Base-by-base conservation (phyloP, 352 stramenopile species). In the Thalassiosira ordinaria region DNA sequence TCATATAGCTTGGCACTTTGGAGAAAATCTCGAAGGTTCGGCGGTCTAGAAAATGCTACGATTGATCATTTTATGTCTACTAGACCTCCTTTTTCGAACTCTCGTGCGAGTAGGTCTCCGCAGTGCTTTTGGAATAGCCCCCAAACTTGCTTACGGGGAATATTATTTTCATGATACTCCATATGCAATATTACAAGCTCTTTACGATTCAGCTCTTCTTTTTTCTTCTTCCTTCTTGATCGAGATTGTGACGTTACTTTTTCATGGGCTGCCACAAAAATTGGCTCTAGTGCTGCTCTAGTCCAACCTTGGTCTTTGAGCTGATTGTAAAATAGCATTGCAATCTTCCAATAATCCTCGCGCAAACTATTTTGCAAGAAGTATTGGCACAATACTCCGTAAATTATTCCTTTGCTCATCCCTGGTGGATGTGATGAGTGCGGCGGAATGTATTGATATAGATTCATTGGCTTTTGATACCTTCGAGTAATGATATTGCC, bases 381-480 rank as follows among this genome's bases (percentile, higher is more conserved):
- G 24, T 61, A 61, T 31, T 20, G 8, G 7, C 8, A 1, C 6
- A 74, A 8, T 39, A 60, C 16, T 3, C 74, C 59, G 53, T 37
- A 64, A 20, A 83, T 82, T 9, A 67, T 62, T 8, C 74, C 65
- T 57, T 73, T 69, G 13, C 73, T 67, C 24, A 65, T 55, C 1
- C 60, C 24, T 18, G 29, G 67, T 9, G 57, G 18, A 35, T 82
- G 74, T 11, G 74, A 57, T 16, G 67, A 83, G 1, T 46, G 20
- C 13, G 56, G 46, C 1, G 62, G 26, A 9, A 79, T 46, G 18
- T 79, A 79, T 2, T 63, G 67, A 18, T 79, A 79, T 39, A 76
- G 51, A 47, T 73, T 78, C 0, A 73, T 61, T 53, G 37, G 29
- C 56, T 82, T 78, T 64, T 83, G 67, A 37, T 65, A 83, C 1